Base-by-base conservation (phyloP, 2,329 filamentous ascomycete species). In the Fusarium heterosporum region DNA sequence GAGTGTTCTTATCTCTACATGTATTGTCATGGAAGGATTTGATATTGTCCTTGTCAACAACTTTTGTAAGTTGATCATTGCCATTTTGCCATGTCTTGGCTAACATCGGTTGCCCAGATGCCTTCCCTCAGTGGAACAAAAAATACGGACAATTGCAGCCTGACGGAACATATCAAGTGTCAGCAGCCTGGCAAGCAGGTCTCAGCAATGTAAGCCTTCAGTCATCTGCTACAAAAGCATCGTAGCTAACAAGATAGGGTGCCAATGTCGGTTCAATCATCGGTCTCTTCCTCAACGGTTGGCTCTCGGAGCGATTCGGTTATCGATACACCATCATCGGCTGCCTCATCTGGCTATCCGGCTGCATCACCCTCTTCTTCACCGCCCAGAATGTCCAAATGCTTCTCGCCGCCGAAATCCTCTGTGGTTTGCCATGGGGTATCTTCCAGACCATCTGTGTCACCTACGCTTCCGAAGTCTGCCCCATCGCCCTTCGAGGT, bases 401-500 rank as follows among this genome's bases (percentile, higher is more conserved):
- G 28, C 69, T 72, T 4, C 58, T 72, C 22, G 66, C 56, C 1
- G 69, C 66, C 10, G 66, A 72, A 38, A 68, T 71, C 13, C 57
- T 72, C 14, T 64, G 64, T 11, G 69, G 69, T 25, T 42, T 72
- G 2, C 69, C 69, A 1, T 70, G 66, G 64, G 69, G 69, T 17
- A 71, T 72, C 10, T 72, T 72, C 41, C 69, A 72, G 22, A 71
- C 68, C 19, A 70, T 70, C 43, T 70, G 66, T 14, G 64, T 70
- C 25, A 70, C 67, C 9, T 70, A 70, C 30, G 67, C 89, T 28
- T 88, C 87, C 55, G 90, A 92, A 73, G 90, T 93, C 55, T 92
- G 89, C 73, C 90, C 90, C 4, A 85, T 92, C 7, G 87, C 89
- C 41, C 83, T 93, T 40, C 87, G 90, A 63, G 89, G 89, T 51